Evolutionary conservation across 441 rosid species (phyloP), one percentile per base, ranked within the genome.

Genomic region (Euphorbia neoarborescens): DNA sequence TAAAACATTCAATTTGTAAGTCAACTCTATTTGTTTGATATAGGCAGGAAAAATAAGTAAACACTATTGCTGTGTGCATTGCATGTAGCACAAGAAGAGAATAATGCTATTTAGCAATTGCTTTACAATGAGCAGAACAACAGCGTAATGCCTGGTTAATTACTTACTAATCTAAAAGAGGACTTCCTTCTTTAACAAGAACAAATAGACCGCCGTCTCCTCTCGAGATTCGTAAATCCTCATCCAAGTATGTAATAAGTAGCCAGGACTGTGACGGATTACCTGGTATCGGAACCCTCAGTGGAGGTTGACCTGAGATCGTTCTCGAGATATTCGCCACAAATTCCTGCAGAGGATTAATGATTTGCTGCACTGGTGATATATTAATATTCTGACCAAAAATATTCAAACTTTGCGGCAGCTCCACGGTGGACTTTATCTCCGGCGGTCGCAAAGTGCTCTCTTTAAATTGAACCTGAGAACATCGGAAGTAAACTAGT

Each of bases 201-300:
- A 94, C 90, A 68, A 94, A 94, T 50, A 94, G 91, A 58, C 99
- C 99, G 34, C 99, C 97, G 10, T 94, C 99, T 14, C 99, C 99
- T 75, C 96, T 89, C 30, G 97, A 91, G 71, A 94, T 91, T 71
- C 90, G 85, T 67, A 94, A 73, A 82, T 94, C 97, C 51, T 86
- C 79, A 63, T 94, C 99, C 14, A 94, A 96, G 76, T 88, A 94
- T 10, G 99, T 87, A 63, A 79, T 87, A 58, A 94, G 81, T 78
- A 94, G 95, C 97, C 99, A 94, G 1, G 99, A 91, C 66, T 72
- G 80, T 68, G 87, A 73, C 22, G 84, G 82, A 54, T 82, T 71
- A 7, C 95, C 97, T 0, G 97, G 94, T 79, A 91, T 82, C 13
- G 99, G 96, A 73, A 94, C 71, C 84, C 79, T 94, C 32, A 94